Evolutionary conservation across 495 filamentous ascomycete species (phyloP).

Genomic region (Monascus purpureus): DNA sequence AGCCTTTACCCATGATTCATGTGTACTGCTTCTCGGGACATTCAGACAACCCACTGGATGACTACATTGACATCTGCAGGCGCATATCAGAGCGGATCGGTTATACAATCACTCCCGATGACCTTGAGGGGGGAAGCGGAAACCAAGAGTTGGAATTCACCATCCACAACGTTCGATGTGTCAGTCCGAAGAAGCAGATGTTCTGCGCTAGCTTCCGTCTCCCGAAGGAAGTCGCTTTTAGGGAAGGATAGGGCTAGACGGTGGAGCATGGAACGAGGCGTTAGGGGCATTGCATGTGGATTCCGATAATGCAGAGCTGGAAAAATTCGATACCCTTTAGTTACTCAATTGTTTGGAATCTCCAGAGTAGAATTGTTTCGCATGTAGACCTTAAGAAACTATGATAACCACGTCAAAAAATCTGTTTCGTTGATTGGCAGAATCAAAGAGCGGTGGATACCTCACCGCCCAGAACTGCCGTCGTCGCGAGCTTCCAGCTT

Average conservation of each 20-base stretch:
- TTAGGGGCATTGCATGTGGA: slow-evolving; percentile 2
- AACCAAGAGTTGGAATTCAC: slow-evolving; percentile 40
- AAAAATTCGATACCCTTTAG: slow-evolving; percentile 4
- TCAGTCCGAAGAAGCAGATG: slow-evolving; percentile 90
- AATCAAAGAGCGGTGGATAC: no score
- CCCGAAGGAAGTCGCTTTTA: slow-evolving; percentile 68
- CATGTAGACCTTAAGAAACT: no score
- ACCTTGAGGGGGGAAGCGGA: slow-evolving; percentile 28
- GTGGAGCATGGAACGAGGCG: slow-evolving; percentile 5
- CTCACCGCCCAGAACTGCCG: slow-evolving; percentile 11
- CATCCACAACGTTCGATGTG: slow-evolving; percentile 69
- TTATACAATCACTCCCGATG: slow-evolving; percentile 43
- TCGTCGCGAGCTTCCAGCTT: no score
- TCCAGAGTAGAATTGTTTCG: no score
- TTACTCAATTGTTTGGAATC: not conserved
- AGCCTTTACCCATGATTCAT: slow-evolving; percentile 66
- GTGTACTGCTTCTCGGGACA: slow-evolving; percentile 82
- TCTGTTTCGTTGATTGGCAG: no score
- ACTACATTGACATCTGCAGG: slow-evolving; percentile 51
- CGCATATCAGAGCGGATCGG: slow-evolving; percentile 50
- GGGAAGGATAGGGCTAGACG: slow-evolving; percentile 9
- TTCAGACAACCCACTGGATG: slow-evolving; percentile 49
- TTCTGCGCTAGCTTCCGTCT: slow-evolving; percentile 88
- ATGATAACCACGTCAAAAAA: no score
- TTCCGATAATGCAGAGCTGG: slow-evolving; percentile 3